Conservation (phyloP, 495 filamentous ascomycete species). For the Rhizodiscina lignyota region DNA sequence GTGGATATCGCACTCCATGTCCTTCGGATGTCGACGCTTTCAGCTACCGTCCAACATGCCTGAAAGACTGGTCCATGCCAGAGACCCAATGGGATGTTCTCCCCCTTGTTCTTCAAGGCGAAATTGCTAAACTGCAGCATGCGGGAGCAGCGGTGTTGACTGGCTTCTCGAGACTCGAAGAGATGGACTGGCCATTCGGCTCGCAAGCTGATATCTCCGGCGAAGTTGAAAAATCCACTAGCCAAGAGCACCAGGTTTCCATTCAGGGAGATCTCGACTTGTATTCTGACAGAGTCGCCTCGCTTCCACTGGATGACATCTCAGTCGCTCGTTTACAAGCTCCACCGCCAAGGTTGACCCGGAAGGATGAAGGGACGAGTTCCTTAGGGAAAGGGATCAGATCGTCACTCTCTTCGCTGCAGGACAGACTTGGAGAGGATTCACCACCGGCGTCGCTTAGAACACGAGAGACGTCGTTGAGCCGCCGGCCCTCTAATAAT, state of each 20-base stretch:
- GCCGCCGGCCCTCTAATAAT: neutral
- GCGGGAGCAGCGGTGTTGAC: conserved; percentile 17
- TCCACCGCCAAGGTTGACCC: no score
- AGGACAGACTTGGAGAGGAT: neutral
- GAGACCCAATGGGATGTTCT: conserved; percentile 10
- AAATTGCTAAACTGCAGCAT: conserved; percentile 10
- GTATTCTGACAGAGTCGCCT: neutral
- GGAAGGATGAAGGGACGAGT: no score
- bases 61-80: conserved; percentile 11
- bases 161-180: conserved; percentile 4
- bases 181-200: neutral
- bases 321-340: no score
- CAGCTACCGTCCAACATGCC: conserved; percentile 15
- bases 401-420: no score
- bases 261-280: neutral
- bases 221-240: neutral
- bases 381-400: neutral
- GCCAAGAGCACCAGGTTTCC: neutral
- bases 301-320: neutral
- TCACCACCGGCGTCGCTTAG: neutral
- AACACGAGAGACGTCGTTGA: neutral
- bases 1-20: conserved; percentile 9
- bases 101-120: conserved; percentile 5
- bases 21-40: conserved; percentile 16
- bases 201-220: neutral